Base-by-base conservation (phyloP, 306 rosid species). In the Macrotyloma uniflorum region DNA sequence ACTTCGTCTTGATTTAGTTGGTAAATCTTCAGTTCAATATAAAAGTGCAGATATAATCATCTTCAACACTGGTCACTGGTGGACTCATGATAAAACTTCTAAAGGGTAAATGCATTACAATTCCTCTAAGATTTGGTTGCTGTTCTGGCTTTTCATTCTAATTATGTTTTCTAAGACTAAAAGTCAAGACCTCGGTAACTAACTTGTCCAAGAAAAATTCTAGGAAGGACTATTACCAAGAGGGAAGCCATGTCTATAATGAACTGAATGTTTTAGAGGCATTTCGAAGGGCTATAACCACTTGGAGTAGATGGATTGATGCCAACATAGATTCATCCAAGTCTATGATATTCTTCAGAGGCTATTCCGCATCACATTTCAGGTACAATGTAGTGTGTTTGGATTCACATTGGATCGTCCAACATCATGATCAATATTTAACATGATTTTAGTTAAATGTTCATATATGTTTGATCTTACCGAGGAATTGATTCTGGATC, bases 11-110 rank as follows among this genome's bases (percentile, higher is more conserved):
- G 98, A 94, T 85, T 84, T 92, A 47, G 93, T 94, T 18, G 96
- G 97, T 71, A 84, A 75, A 71, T 85, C 98, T 23, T 84, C 97
- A 0, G 61, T 79, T 76, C 89, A 86, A 32, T 94, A 92, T 36
- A 90, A 92, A 85, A 77, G 80, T 61, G 98, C 97, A 1, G 97
- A 94, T 86, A 69, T 94, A 12, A 84, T 94, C 51, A 69, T 94
- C 83, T 94, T 94, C 83, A 94, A 94, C 88, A 94, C 98, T 14
- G 97, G 97, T 9, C 98, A 94, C 76, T 94, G 98, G 98, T 94
- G 98, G 98, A 94, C 98, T 75, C 98, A 94, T 79, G 97, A 90
- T 0, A 94, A 94, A 86, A 94, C 98, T 58, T 79, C 98, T 20
- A 85, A 43, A 85, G 98, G 98, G 98, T 92, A 78, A 67, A 80